These are phyloP conservation scores for Mentha longifolia DNA, from an alignment of 257 asterid genomes.

Conservation along the genomic window DNA sequence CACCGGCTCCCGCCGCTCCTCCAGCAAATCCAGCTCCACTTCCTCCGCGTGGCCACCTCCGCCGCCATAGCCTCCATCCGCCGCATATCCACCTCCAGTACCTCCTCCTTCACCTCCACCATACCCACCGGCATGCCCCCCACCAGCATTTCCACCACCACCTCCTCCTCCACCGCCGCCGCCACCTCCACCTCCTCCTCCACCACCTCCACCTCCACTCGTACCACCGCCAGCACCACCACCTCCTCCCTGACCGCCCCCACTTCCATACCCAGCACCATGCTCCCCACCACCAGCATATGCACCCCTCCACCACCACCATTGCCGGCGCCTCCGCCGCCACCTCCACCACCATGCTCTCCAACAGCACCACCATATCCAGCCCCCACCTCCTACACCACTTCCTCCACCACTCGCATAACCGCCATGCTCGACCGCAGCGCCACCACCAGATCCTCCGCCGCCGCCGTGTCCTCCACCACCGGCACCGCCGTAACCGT, in stretches of 20 bases:
- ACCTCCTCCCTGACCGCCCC: conserved; percentile 55
- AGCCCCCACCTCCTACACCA: conserved; percentile 41
- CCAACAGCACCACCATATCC: conserved; percentile 43
- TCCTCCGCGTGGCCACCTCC: conserved; percentile 52
- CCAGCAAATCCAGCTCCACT: conserved; percentile 50
- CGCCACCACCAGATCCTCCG: conserved; percentile 57
- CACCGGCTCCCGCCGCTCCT: conserved; percentile 48
- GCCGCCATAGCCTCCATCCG: conserved; percentile 54
- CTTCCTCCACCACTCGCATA: conserved; percentile 46
- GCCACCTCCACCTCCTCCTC: conserved; percentile 38
- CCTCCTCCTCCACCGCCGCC: conserved; percentile 46
- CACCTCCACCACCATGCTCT: conserved; percentile 49
- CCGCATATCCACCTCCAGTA: conserved; percentile 55
- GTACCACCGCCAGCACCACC: conserved; percentile 52
- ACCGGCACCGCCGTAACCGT: conserved; percentile 40
- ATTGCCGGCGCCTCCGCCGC: conserved; percentile 43
- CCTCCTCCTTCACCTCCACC: conserved; percentile 66
- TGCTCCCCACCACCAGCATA: conserved; percentile 49
- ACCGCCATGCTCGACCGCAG: conserved; percentile 42
- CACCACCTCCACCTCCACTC: conserved; percentile 56
- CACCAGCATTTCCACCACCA: conserved; percentile 53
- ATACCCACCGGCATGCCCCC: conserved; percentile 50
- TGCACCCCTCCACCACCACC: conserved; percentile 51
- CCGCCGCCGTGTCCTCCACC: conserved; percentile 57
- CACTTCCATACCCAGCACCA: conserved; percentile 58